Base-by-base conservation (phyloP, 441 rosid genomes). In the Pelargonium cotyledonis region DNA sequence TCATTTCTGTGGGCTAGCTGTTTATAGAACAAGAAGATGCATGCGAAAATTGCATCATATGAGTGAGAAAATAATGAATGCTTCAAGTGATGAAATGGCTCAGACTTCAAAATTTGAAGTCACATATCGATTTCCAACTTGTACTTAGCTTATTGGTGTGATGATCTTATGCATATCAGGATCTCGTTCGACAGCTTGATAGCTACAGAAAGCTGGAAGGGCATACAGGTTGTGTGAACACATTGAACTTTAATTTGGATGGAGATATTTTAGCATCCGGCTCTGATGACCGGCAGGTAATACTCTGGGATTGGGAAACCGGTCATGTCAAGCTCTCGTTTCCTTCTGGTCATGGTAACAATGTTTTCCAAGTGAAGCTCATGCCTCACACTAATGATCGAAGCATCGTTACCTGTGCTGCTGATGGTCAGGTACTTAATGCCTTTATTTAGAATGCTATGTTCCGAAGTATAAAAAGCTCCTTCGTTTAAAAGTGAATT, bases 401-500 rank as follows among this genome's bases (percentile, higher is more conserved):
- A 19, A 88, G 88, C 79, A 83, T 91, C 72, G 91, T 94, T 15
- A 88, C 99, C 9, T 94, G 96, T 81, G 99, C 96, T 78, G 97
- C 96, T 0, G 99, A 91, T 78, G 99, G 97, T 57, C 84, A 87
- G 97, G 97, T 89, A 74, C 71, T 19, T 73, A 12, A 49, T 35
- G 6, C 41, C 68, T 60, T 43, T 10, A 9, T 41, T 57, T 8
- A 41, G 46, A 12, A 49, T 49, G 4, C 18, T 14, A 49, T n/a
- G 7, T 49, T 49, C 7, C 7, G 15, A 5, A 49, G 35, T 31
- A 2, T 31, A 4, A 31, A 31, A 31, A 31, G 35, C 35, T 31
- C 35, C 3, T 1, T 31, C 3, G 3, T 31, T 31, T 31, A 31
- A 31, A 31, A 31, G 1, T 31, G 35, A 31, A 31, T 1, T 31